phyloP scores from a whole-genome alignment of 768 basidiomycete genomes.

The Mycena alexandri region DNA sequence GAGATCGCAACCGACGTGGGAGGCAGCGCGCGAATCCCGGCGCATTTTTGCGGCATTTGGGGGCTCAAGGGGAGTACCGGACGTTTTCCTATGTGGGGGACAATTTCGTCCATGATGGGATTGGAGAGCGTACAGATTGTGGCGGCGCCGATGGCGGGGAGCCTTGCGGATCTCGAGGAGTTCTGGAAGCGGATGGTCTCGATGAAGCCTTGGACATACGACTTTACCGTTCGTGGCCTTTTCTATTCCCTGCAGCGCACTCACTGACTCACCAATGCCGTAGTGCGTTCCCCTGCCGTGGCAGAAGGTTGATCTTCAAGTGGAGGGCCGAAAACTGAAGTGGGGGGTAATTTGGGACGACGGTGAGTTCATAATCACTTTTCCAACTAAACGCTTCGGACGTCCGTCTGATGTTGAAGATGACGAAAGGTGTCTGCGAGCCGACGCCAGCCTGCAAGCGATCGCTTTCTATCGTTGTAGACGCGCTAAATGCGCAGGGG shows the following conservation, averaged over 20 bases:
- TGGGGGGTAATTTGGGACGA: conserved; percentile 78
- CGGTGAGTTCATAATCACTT: conserved; percentile 50
- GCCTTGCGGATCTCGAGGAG: conserved; percentile 71
- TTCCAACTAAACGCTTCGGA: too few relatives aligned
- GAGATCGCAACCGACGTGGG: conserved; percentile 83
- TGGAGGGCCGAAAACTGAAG: conserved; percentile 64
- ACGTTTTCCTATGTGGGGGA: conserved; percentile 69
- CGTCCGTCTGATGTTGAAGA: too few relatives aligned
- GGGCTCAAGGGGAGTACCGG: conserved; percentile 71
- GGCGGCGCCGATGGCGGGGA: conserved; percentile 71
- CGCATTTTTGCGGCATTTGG: conserved; percentile 81
- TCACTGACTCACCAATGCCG: conserved; percentile 12
- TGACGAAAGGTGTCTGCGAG: conserved; percentile 62
- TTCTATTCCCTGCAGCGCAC: background rate
- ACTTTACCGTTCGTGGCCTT: conserved; percentile 61
- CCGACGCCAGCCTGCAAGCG: conserved; percentile 76
- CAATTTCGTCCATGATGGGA: conserved; percentile 60
- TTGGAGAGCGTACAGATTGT: conserved; percentile 68
- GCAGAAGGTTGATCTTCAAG: conserved; percentile 60
- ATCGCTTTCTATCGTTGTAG: conserved; percentile 63
- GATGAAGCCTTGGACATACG: conserved; percentile 77
- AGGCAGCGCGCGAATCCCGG: conserved; percentile 79
- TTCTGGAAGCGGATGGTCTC: conserved; percentile 74
- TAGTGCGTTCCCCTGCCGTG: conserved; percentile 67
- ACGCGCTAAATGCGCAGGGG: conserved; percentile 67